Evolutionary conservation across 345 rosid species (phyloP).

Genomic region (Salix koriyanagi): DNA sequence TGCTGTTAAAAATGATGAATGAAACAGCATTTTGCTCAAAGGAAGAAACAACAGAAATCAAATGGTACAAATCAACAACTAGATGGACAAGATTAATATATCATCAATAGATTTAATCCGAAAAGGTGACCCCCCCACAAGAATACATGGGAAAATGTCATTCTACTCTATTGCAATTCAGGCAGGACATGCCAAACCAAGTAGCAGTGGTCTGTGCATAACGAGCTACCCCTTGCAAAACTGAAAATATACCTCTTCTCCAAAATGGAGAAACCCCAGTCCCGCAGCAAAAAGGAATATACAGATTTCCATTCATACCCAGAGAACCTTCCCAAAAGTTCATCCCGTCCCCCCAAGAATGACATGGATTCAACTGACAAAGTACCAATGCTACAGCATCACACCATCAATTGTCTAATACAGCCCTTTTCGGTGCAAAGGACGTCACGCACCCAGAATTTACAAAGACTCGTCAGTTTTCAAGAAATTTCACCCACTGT

Average conservation of each 20-base stretch:
- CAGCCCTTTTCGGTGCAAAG: conserved; percentile 15
- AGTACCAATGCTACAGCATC: conserved; percentile 15
- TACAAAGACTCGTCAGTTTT: conserved; percentile 5
- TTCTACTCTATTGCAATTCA: conserved; percentile 19
- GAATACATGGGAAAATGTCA: conserved; percentile 24
- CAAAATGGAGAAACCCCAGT: conserved; percentile 5
- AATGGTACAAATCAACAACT: conserved; percentile 13
- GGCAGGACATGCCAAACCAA: conserved; percentile 8
- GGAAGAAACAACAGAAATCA: conserved; percentile 7
- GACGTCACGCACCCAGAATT: conserved; percentile 17
- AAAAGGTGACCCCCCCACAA: conserved; percentile 26
- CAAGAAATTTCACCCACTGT: conserved; percentile 43
- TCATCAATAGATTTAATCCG: conserved; percentile 9
- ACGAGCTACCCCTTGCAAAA: conserved; percentile 20
- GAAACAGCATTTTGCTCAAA: conserved; percentile 6
- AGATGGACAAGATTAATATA: conserved; percentile 10
- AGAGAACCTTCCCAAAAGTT: conserved; percentile 9
- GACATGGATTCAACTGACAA: conserved; percentile 10
- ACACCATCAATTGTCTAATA: conserved; percentile 9
- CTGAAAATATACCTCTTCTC: conserved; percentile 7
- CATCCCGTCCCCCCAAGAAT: not conserved
- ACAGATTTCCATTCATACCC: conserved; percentile 19
- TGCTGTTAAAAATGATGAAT: conserved; percentile 4
- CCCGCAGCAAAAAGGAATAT: conserved; percentile 8
- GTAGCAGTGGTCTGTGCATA: conserved; percentile 13